Conservation (phyloP, 192 early-diverging fungal genomes). For the Entomortierella lignicola region DNA sequence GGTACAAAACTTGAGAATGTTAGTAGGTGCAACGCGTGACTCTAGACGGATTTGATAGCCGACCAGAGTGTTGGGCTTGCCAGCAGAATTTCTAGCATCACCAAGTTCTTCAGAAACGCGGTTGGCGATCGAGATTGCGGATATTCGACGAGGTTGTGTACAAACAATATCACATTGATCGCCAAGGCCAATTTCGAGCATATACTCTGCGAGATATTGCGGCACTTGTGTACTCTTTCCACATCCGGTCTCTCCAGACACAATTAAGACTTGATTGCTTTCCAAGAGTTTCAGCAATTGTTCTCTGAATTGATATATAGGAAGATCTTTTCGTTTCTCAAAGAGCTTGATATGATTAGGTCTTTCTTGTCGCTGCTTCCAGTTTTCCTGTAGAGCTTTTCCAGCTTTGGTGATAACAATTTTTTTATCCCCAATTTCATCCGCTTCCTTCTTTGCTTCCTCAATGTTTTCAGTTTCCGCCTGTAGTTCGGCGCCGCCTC, state of each 20-base stretch:
- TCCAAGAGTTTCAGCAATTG: constrained; percentile 63
- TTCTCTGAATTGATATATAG: constrained; percentile 69
- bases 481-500: neutral
- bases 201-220: constrained; percentile 76
- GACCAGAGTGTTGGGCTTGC: constrained; percentile 66
- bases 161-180: constrained; percentile 65
- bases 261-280: constrained; percentile 71
- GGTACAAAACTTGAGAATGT: constrained; percentile 79
- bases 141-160: constrained; percentile 83
- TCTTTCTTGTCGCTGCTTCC: constrained; percentile 21
- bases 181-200: constrained; percentile 54
- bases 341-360: constrained; percentile 45
- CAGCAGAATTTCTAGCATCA: constrained; percentile 62
- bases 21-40: constrained; percentile 58
- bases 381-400: constrained; percentile 27
- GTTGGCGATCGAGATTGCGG: constrained; percentile 82
- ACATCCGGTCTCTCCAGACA: constrained; percentile 85
- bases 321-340: constrained; percentile 66
- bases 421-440: neutral
- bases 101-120: constrained; percentile 81
- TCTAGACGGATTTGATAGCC: constrained; percentile 84
- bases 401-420: constrained; percentile 24
- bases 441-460: neutral
- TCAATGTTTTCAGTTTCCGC: constrained; percentile 5
- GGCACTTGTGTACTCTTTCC: constrained; percentile 86